Conservation (phyloP, 1,139 yeast genomes). For the Kodamaea arcana region DNA sequence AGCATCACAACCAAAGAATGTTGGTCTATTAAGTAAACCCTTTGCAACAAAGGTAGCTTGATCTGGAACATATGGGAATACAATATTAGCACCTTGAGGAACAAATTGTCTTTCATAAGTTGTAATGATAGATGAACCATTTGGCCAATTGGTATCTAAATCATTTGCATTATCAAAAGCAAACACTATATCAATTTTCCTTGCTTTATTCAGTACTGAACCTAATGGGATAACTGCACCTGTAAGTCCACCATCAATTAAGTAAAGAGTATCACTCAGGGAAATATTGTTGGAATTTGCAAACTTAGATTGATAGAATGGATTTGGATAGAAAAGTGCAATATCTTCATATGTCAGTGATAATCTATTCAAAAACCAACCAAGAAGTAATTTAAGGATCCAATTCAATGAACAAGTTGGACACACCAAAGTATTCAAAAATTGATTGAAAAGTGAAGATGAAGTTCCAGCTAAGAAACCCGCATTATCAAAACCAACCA, state of each 20-base stretch:
- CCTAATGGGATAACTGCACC: slow-evolving; percentile 38
- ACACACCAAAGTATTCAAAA: slow-evolving; percentile 55
- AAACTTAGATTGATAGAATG: slow-evolving; percentile 45
- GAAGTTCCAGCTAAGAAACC: slow-evolving; percentile 78
- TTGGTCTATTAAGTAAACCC: slow-evolving; percentile 63
- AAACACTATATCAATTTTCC: slow-evolving; percentile 35
- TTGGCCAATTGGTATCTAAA: slow-evolving; percentile 35
- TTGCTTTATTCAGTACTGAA: slow-evolving; percentile 31
- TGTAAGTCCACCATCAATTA: slow-evolving; percentile 42
- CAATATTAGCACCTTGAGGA: slow-evolving; percentile 55
- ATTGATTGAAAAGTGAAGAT: slow-evolving; percentile 72
- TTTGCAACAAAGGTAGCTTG: slow-evolving; percentile 46
- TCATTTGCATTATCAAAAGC: slow-evolving; percentile 42
- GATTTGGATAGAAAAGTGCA: slow-evolving; percentile 47
- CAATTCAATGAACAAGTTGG: slow-evolving; percentile 43
- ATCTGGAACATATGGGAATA: slow-evolving; percentile 89
- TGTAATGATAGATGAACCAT: slow-evolving; percentile 34
- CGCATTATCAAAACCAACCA: slow-evolving; percentile 70
- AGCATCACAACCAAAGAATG: slow-evolving; percentile 85
- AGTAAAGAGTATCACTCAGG: slow-evolving; percentile 29
- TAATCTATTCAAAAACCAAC: slow-evolving; percentile 41
- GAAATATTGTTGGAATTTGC: slow-evolving; percentile 25
- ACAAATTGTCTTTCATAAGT: slow-evolving; percentile 71
- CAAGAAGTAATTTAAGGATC: slow-evolving; percentile 44
- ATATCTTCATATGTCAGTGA: slow-evolving; percentile 36